Conservation (phyloP, 106 monocot species). For the Acanthochlamys bracteata region DNA sequence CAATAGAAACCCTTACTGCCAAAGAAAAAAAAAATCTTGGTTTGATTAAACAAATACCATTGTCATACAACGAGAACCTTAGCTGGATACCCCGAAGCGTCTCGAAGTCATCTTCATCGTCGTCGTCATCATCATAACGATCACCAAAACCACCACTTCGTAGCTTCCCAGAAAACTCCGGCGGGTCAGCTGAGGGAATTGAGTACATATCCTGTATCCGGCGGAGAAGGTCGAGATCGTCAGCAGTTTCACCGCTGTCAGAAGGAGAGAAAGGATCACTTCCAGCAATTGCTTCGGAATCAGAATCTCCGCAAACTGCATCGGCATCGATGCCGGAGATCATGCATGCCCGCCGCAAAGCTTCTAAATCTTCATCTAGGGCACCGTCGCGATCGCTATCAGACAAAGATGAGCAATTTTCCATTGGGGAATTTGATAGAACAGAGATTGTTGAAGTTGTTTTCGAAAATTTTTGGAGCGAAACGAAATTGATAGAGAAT, state of each 20-base stretch:
- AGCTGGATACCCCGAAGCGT: slow-evolving; percentile 66
- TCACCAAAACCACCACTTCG: slow-evolving; percentile 1
- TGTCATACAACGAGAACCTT: slow-evolving; percentile 56
- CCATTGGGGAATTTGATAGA: no score
- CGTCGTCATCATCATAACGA: slow-evolving; percentile 27
- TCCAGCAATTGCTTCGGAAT: slow-evolving; percentile 1
- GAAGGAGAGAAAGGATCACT: no score
- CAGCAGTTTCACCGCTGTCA: no score
- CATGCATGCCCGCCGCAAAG: slow-evolving; percentile 40
- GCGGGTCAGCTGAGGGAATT: not conserved
- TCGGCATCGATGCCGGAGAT: slow-evolving; percentile 23
- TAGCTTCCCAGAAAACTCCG: not conserved
- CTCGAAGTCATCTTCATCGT: slow-evolving; percentile 69
- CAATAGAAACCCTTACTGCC: no score
- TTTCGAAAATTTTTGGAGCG: no score
- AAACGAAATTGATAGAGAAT: no score
- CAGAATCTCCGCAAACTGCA: no score
- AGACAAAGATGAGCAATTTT: slow-evolving; percentile 8
- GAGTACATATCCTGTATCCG: slow-evolving; percentile 42
- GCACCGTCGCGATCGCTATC: slow-evolving; percentile 26
- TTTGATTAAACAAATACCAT: slow-evolving; percentile 28
- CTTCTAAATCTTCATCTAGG: slow-evolving; percentile 46
- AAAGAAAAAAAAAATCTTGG: no score
- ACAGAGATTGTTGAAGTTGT: no score
- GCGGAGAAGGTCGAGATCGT: slow-evolving; percentile 40